Conservation (phyloP, 2,329 filamentous ascomycete genomes). For the Colletotrichum camelliae region DNA sequence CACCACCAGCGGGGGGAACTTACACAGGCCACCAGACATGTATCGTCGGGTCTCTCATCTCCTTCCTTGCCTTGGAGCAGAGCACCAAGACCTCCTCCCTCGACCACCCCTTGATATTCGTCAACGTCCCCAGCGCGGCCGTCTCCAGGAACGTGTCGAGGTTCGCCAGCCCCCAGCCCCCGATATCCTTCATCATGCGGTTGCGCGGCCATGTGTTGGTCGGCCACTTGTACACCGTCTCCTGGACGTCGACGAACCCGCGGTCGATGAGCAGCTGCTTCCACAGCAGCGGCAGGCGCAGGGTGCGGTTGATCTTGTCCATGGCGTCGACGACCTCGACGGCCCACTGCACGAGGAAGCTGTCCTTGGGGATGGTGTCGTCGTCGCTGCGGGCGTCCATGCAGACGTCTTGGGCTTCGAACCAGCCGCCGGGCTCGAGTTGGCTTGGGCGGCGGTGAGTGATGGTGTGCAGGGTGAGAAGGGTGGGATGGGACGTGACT, state of each 20-base stretch:
- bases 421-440: conserved; percentile 37
- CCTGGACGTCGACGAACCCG: conserved; percentile 39
- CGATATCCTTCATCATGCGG: conserved; percentile 38
- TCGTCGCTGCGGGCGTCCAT: conserved; percentile 36
- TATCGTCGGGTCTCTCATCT: conserved; percentile 27
- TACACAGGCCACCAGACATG: conserved; percentile 30
- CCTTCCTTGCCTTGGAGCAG: conserved; percentile 26
- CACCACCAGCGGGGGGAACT: background rate
- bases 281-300: conserved; percentile 31
- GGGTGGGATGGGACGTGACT: background rate
- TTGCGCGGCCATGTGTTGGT: conserved; percentile 41
- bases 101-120: conserved; percentile 39
- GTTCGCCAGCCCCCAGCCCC: conserved; percentile 35
- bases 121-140: conserved; percentile 41
- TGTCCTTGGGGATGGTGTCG: conserved; percentile 33
- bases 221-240: conserved; percentile 37
- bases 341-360: conserved; percentile 36
- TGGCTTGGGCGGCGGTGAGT: background rate
- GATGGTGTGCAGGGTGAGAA: background rate
- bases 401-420: conserved; percentile 35
- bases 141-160: conserved; percentile 36
- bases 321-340: conserved; percentile 35
- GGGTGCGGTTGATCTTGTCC: conserved; percentile 31
- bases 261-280: conserved; percentile 31
- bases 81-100: conserved; percentile 33